Percentiles rank a stretch among this genome's conserved stretches.
phyloP scores from a whole-genome alignment of 352 stramenopile genomes.

The Phytophthora rubi region DNA sequence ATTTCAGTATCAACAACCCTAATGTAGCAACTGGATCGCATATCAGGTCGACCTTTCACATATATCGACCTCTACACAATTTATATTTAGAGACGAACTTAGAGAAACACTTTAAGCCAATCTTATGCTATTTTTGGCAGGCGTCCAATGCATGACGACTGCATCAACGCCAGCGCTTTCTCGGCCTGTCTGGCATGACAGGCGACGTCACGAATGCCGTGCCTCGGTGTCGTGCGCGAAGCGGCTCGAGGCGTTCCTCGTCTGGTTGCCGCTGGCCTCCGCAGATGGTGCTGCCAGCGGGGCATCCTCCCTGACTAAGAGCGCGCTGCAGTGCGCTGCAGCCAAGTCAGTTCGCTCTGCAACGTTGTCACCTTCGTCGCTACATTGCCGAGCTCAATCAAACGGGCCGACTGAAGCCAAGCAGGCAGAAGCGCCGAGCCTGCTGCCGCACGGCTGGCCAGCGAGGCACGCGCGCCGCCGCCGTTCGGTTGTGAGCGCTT shows the following conservation, averaged over 20 bases:
- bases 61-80: no score
- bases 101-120: no score
- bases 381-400: slow-evolving; percentile 8
- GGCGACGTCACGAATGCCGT: slow-evolving; percentile 2
- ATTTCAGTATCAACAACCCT: no score
- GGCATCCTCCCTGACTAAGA: slow-evolving; percentile 16
- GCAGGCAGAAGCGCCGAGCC: slow-evolving; percentile 21
- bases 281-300: slow-evolving; percentile 18
- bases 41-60: no score
- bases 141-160: not conserved
- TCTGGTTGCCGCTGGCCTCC: slow-evolving; percentile 19
- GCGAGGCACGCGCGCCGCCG: slow-evolving; percentile 3
- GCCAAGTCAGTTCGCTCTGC: not conserved
- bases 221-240: slow-evolving; percentile 11
- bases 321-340: not conserved
- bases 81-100: no score
- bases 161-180: not conserved
- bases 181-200: slow-evolving; percentile 16
- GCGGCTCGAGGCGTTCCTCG: slow-evolving; percentile 18
- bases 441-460: not conserved
- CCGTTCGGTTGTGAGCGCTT: slow-evolving; percentile 25
- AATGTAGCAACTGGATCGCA: no score
- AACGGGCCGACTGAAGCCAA: slow-evolving; percentile 14
- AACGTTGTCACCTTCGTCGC: slow-evolving; percentile 4
- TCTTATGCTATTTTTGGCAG: no score